Percentiles rank a stretch among this genome's conserved stretches.
These are phyloP conservation scores for Calonectria honghensis DNA, from an alignment of 2,329 filamentous ascomycete species.

Conservation along the genomic window DNA sequence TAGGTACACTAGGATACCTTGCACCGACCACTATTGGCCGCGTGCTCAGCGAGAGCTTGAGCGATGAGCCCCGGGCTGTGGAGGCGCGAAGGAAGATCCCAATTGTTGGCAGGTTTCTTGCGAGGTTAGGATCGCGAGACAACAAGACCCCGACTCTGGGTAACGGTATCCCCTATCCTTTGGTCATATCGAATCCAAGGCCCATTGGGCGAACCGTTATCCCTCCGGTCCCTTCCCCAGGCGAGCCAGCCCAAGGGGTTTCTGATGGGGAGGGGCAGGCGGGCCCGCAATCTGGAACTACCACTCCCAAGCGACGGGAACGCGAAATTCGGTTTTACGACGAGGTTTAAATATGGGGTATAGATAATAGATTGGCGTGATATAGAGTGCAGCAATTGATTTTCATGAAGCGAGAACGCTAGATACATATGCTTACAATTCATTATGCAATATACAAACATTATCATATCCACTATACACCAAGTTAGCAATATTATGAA, in stretches of 20 bases:
- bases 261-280: not conserved
- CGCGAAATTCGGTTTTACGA: slow-evolving; percentile 52
- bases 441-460: not conserved
- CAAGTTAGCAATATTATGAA: not conserved
- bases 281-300: not conserved
- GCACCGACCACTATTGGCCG: slow-evolving; percentile 76
- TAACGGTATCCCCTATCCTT: slow-evolving; percentile 17
- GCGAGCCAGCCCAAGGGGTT: not conserved
- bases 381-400: not conserved
- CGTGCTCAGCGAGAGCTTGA: slow-evolving; percentile 53
- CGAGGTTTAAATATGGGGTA: slow-evolving; percentile 35
- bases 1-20: slow-evolving; percentile 80
- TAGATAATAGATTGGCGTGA: too few species aligned
- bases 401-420: not conserved
- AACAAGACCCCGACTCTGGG: not conserved
- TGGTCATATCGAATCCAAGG: slow-evolving; percentile 41
- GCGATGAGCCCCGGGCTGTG: slow-evolving; percentile 36
- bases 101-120: slow-evolving; percentile 45
- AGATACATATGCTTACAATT: not conserved
- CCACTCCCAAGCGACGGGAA: slow-evolving; percentile 28
- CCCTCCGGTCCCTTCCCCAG: not conserved
- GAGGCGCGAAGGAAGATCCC: slow-evolving; percentile 46
- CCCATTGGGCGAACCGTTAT: slow-evolving; percentile 29
- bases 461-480: not conserved
- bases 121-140: not conserved